Conservation (phyloP, 352 stramenopile species). For the Elongisporangium prolatum region DNA sequence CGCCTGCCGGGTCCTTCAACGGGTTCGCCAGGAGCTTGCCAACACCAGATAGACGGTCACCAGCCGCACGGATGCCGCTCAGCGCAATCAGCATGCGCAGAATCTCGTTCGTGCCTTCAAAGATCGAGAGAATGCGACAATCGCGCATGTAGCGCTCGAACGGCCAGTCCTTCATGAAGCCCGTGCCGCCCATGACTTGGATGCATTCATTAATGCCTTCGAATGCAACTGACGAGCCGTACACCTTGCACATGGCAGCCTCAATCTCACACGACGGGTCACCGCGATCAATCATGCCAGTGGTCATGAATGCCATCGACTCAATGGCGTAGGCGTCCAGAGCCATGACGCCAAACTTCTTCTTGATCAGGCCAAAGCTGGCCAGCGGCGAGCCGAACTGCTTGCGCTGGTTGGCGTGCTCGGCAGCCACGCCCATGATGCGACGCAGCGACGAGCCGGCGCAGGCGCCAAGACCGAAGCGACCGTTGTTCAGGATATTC, state of each 20-base stretch:
- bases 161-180: constrained; percentile 91
- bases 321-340: constrained; percentile 83
- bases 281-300: constrained; percentile 84
- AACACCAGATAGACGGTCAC: constrained; percentile 69
- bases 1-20: constrained; percentile 61
- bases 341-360: constrained; percentile 84
- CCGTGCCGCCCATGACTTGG: constrained; percentile 84
- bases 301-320: constrained; percentile 89
- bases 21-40: constrained; percentile 82
- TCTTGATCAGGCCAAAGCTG: constrained; percentile 83
- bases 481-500: constrained; percentile 93
- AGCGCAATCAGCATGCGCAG: constrained; percentile 89
- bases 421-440: constrained; percentile 54
- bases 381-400: constrained; percentile 75
- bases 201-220: constrained; percentile 86
- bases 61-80: constrained; percentile 72
- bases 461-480: constrained; percentile 78
- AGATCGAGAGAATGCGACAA: constrained; percentile 89
- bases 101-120: constrained; percentile 92
- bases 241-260: constrained; percentile 87
- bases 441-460: constrained; percentile 66
- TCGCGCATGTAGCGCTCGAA: constrained; percentile 91
- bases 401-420: constrained; percentile 76
- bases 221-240: constrained; percentile 81
- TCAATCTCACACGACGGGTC: constrained; percentile 86